Evolutionary conservation across 257 asterid genomes (phyloP).

Genomic region (Haberlea rhodopensis): DNA sequence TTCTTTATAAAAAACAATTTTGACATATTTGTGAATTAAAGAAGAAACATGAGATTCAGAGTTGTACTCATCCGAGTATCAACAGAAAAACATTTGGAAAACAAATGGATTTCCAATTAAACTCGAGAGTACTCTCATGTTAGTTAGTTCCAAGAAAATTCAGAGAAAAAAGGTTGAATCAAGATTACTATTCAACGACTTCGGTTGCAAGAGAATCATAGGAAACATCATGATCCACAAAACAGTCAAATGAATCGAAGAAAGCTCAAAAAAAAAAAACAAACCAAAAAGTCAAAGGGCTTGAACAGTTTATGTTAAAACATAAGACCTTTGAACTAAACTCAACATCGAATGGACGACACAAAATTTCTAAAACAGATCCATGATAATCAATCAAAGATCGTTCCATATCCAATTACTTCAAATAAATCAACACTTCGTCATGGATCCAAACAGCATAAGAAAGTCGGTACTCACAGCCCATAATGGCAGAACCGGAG

Average conservation of each 20-base stretch:
- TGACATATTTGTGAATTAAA: background rate
- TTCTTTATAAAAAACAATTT: background rate
- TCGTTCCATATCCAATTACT: background rate
- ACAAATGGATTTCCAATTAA: conserved; percentile 2
- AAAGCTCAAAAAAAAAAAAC: background rate
- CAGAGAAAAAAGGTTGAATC: background rate
- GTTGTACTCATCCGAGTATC: background rate
- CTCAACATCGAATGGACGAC: background rate
- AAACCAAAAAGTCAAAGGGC: background rate
- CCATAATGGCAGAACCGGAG: conserved; percentile 47
- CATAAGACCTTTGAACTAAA: conserved; percentile 10
- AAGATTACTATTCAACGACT: background rate
- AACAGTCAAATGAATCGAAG: conserved; percentile 2
- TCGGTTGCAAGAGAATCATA: conserved; percentile 5
- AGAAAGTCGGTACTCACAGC: conserved; percentile 33
- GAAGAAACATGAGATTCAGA: background rate
- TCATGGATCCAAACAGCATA: too few species aligned
- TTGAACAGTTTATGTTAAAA: conserved; percentile 1
- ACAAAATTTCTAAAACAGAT: background rate
- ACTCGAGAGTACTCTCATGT: background rate
- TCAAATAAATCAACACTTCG: background rate
- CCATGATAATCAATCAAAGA: too few species aligned
- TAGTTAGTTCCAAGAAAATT: background rate
- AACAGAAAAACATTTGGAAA: conserved; percentile 8
- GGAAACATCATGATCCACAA: conserved; percentile 5